phyloP scores from a whole-genome alignment of 179 eudicot species.

The Beta lomatogona region DNA sequence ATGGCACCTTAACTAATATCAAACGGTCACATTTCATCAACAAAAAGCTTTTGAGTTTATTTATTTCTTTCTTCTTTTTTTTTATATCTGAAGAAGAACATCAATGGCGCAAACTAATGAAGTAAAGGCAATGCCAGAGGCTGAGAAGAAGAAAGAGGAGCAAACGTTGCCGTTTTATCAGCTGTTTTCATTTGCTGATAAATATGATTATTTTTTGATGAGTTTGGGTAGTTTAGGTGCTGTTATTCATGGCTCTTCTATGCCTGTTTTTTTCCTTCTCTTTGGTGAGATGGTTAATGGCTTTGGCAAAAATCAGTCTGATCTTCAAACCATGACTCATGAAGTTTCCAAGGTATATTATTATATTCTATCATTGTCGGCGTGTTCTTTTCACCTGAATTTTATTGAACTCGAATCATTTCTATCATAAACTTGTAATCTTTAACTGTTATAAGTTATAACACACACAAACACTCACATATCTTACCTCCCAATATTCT shows the following conservation, averaged over 20 bases:
- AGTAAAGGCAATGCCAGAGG: conserved; percentile 42
- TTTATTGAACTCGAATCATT: too few species aligned
- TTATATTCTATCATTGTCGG: not conserved
- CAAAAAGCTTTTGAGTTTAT: too few species aligned
- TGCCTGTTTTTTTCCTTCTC: conserved; percentile 92
- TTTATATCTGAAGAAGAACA: not conserved
- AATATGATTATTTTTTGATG: conserved; percentile 72
- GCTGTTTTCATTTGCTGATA: conserved; percentile 86
- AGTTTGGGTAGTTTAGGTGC: conserved; percentile 75
- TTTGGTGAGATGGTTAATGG: conserved; percentile 98
- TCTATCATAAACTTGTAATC: too few species aligned
- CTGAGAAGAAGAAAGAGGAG: conserved; percentile 79
- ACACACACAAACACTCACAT: too few species aligned
- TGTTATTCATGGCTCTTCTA: conserved; percentile 87
- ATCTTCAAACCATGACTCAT: conserved; percentile 75
- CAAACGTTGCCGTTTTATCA: conserved; percentile 79
- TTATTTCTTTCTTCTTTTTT: not conserved
- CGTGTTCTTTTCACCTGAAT: not conserved
- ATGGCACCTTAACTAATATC: too few species aligned
- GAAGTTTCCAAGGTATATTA: conserved; percentile 87
- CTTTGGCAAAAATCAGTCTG: conserved; percentile 86
- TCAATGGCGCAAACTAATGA: conserved; percentile 61
- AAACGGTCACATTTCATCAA: conserved; percentile 18
- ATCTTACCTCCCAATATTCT: too few species aligned
- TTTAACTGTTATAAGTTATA: too few species aligned